These are phyloP conservation scores for Aspergillus unguis DNA, from an alignment of 2,329 filamentous ascomycete genomes.

Conservation along the genomic window DNA sequence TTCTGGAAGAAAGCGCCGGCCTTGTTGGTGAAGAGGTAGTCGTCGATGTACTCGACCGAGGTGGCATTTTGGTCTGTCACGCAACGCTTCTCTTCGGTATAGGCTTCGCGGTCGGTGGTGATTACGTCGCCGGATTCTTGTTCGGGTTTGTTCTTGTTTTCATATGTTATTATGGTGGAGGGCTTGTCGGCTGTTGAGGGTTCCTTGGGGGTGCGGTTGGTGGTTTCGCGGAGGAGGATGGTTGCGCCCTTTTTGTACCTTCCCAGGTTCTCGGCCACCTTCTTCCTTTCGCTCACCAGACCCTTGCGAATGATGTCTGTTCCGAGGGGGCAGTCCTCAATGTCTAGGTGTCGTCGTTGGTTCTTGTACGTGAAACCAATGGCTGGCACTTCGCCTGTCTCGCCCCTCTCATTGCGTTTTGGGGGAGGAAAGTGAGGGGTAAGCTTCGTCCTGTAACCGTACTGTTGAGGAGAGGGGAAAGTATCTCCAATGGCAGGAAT, in stretches of 20 bases:
- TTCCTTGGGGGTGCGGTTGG: constrained; percentile 53
- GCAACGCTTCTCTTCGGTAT: constrained; percentile 79
- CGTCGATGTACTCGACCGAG: constrained; percentile 82
- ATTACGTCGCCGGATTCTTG: constrained; percentile 45
- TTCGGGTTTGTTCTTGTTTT: constrained; percentile 25
- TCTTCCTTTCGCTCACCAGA: constrained; percentile 72
- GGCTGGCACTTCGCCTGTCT: constrained; percentile 59
- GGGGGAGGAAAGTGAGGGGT: constrained; percentile 93
- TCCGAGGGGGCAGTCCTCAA: constrained; percentile 95
- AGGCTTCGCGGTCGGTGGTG: constrained; percentile 55
- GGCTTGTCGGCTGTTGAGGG: constrained; percentile 4
- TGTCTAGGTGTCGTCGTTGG: constrained; percentile 76
- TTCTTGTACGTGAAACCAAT: constrained; percentile 92
- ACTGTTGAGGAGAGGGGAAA: constrained; percentile 84
- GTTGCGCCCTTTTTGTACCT: constrained; percentile 81
- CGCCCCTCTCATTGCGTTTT: constrained; percentile 49
- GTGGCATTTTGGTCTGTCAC: constrained; percentile 80
- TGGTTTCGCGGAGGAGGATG: constrained; percentile 82
- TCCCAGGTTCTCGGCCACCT: constrained; percentile 66
- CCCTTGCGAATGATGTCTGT: constrained; percentile 80
- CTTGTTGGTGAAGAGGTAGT: constrained; percentile 82
- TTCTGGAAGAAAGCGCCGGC: constrained; percentile 98
- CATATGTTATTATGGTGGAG: constrained; percentile 18
- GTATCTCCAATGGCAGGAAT: constrained; percentile 78
- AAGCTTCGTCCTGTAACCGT: constrained; percentile 92